Base-by-base conservation (phyloP, 371 early-diverging fungal species). In the Syncephalastrum racemosum region DNA sequence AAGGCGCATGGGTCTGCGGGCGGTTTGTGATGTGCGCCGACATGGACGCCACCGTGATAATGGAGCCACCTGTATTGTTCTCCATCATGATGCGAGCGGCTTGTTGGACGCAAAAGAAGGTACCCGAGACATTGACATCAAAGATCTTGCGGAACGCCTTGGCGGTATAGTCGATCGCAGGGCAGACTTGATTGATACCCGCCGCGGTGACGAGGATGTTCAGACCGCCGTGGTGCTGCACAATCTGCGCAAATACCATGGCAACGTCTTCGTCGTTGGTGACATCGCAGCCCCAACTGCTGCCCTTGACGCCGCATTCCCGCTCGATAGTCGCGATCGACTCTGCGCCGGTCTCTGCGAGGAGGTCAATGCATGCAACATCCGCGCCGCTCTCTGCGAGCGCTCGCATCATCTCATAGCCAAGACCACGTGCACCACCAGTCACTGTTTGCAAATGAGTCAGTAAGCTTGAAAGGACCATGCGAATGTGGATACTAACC, bases 381-480 rank as follows among this genome's bases (percentile, higher is more conserved):
- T 62, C 64, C 7, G 75, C 75, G 24, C 75, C 75, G 31, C 64
- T 57, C 46, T 73, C 73, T 12, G 74, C 73, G 23, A 73, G 55
- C 12, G 68, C 67, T 16, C 58, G 59, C 74, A 71, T 71, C 77
- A 77, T 77, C 54, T 71, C 70, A 56, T 58, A 71, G 3, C 75
- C 77, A 19, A 77, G 48, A 44, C 77, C 77, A 52, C 77, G 62
- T 14, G 77, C 77, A 49, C 77, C 75, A 19, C 77, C 77, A 5
- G 77, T 77, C 18, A 77, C 72, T 56, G 36, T 31, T 27, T 27
- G 27, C 3, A 31, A 31, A 10, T 3, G 27, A 6, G 7, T 31
- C 36, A 31, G 36, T 12, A 31, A 0, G 36, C 0, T 5, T 1
- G 10, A 31, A 8, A 31, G 6, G 36, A 10, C 12, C 6, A 8